phyloP scores from a whole-genome alignment of 768 basidiomycete species.

The Lyophyllum decastes region DNA sequence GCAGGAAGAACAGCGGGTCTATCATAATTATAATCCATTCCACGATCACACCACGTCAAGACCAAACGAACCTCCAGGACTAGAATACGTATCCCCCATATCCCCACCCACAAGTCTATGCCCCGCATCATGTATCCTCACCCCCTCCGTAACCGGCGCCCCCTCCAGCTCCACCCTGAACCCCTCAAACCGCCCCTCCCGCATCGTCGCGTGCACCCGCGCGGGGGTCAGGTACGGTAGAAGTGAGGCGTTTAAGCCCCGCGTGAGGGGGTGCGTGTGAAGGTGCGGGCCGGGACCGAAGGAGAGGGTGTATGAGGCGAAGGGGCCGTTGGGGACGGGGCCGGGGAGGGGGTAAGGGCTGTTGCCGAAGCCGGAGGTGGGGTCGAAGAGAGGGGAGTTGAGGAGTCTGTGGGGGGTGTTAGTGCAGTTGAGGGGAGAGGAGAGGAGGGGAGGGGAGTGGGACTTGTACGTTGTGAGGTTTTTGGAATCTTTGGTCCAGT shows the following conservation, averaged over 20 bases:
- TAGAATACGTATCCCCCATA: slow-evolving; percentile 34
- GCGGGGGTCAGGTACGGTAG: slow-evolving; percentile 18
- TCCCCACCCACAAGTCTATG: slow-evolving; percentile 37
- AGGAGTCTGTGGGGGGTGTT: neutral
- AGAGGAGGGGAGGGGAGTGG: neutral
- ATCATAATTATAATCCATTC: no score
- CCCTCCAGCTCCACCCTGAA: slow-evolving; percentile 41
- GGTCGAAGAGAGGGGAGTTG: slow-evolving; percentile 34
- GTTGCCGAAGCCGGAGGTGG: slow-evolving; percentile 35
- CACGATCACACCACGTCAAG: no score
- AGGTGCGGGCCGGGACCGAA: slow-evolving; percentile 29
- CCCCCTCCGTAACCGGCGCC: slow-evolving; percentile 21
- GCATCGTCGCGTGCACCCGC: neutral
- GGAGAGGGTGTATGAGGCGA: slow-evolving; percentile 30
- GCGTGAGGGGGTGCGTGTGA: slow-evolving; percentile 36
- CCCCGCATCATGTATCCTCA: slow-evolving; percentile 35
- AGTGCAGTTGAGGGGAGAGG: neutral
- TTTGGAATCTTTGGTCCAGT: slow-evolving; percentile 37
- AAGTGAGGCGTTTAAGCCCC: slow-evolving; percentile 23
- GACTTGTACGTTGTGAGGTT: slow-evolving; percentile 22
- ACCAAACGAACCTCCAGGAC: slow-evolving; percentile 34
- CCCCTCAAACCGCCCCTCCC: slow-evolving; percentile 27
- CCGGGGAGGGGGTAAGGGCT: slow-evolving; percentile 24
- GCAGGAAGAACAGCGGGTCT: slow-evolving; percentile 43
- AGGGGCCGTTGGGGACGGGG: slow-evolving; percentile 32